Base-by-base conservation (phyloP, 768 basidiomycete genomes). In the Rhizopogon vulgaris region DNA sequence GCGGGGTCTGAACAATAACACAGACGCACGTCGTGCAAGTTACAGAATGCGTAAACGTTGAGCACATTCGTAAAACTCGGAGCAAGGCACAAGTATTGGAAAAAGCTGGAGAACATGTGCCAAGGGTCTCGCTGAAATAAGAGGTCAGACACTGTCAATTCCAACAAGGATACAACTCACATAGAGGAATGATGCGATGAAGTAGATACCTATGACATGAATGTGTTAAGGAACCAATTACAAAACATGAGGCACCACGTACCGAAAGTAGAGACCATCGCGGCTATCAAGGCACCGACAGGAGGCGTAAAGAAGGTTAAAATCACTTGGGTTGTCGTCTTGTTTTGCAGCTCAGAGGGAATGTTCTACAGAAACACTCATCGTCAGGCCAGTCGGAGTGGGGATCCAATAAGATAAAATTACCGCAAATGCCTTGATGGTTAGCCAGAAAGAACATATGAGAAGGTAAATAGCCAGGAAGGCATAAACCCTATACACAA, bases 11-110 rank as follows among this genome's bases (percentile, higher is more conserved):
- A n/a, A 41, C 15, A 45, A 41, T 32, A 40, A 40, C 10, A 22
- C 24, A 51, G 2, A 67, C 77, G 41, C 55, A 89, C 89, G 68
- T 94, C 93, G 66, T 92, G 92, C 69, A 96, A 73, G 71, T 96
- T 96, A 71, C 93, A 96, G 77, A 97, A 97, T 1, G 94, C 94
- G 66, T 97, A 97, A 36, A 94, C 90, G 69, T 95, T 95, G 60
- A 95, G 79, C 41, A 98, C 86, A 65, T 96, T 97, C 34, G 87
- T 94, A 73, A 95, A 95, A 60, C 87, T 90, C 1, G 91, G 90
- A 10, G 95, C 95, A 52, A 98, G 69, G 61, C 84, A 85, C 46
- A 95, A 73, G 65, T 94, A 95, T 65, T 94, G 94, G 60, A 86
- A 72, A 78, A 96, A 93, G 60, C 90, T 93, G 24, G 90, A 90